These are phyloP conservation scores for Myxozyma melibiosi DNA, from an alignment of 805 yeast species.

Conservation along the genomic window DNA sequence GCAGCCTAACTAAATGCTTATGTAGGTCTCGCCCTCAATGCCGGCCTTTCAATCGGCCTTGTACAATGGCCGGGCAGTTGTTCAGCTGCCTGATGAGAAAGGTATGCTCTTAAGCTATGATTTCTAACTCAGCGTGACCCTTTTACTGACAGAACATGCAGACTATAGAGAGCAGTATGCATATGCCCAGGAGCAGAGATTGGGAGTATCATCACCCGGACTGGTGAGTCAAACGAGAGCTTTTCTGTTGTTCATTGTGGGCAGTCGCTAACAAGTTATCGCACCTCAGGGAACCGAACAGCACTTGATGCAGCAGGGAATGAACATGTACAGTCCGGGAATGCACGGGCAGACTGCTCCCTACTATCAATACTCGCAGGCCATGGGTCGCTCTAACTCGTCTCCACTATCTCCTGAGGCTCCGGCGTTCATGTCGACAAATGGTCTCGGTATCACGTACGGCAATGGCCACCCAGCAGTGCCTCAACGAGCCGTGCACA, in stretches of 20 bases:
- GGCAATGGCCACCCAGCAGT: not conserved
- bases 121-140: not conserved
- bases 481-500: not conserved
- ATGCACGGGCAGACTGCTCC: not conserved
- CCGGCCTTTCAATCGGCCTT: constrained; percentile 8
- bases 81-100: constrained; percentile 14
- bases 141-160: not conserved
- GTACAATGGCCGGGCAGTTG: constrained; percentile 5
- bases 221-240: not conserved
- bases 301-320: not conserved
- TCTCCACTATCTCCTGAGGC: constrained; percentile 21
- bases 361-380: constrained; percentile 6
- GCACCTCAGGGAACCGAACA: too few species aligned
- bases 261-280: too few species aligned
- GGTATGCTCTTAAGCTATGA: too few species aligned
- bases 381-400: constrained; percentile 1
- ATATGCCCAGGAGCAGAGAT: constrained; percentile 6
- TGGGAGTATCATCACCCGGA: not conserved
- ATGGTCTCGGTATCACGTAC: constrained; percentile 6
- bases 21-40: constrained; percentile 2
- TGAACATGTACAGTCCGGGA: not conserved
- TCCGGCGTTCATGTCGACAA: constrained; percentile 10
- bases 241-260: too few species aligned
- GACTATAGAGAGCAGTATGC: not conserved
- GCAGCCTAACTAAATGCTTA: not conserved